A percentile compares a stretch with the other conserved stretches of the same genome.
These are phyloP conservation scores for Abortiporus biennis DNA, from an alignment of 1,284 basidiomycete genomes.

Conservation along the genomic window DNA sequence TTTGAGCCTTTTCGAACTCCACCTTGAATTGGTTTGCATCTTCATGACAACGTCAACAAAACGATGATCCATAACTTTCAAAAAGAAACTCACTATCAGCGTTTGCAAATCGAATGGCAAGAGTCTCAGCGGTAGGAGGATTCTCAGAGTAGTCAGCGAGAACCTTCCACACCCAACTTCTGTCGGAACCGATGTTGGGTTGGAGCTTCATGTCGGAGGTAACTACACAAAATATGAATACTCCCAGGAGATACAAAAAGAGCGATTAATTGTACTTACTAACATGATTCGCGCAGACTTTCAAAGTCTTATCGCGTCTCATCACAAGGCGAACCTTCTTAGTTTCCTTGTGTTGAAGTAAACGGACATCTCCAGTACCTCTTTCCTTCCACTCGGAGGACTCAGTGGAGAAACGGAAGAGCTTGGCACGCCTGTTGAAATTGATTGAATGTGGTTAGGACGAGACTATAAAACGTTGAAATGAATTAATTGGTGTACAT, in stretches of 20 bases:
- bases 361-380: slow-evolving; percentile 88
- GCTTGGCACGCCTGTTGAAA: slow-evolving; percentile 84
- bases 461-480: slow-evolving; percentile 12
- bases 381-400: slow-evolving; percentile 96
- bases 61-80: no score
- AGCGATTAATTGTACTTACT: slow-evolving; percentile 55
- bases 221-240: slow-evolving; percentile 43
- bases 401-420: slow-evolving; percentile 89
- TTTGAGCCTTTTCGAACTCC: slow-evolving; percentile 82
- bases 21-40: slow-evolving; percentile 87
- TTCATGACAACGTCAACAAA: slow-evolving; percentile 28
- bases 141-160: slow-evolving; percentile 91
- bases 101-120: slow-evolving; percentile 98
- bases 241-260: slow-evolving; percentile 3
- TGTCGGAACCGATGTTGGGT: slow-evolving; percentile 98
- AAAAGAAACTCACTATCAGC: slow-evolving; percentile 75
- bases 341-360: slow-evolving; percentile 84
- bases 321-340: slow-evolving; percentile 96
- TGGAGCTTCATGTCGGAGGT: slow-evolving; percentile 89
- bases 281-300: slow-evolving; percentile 98
- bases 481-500: slow-evolving; percentile 59
- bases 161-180: slow-evolving; percentile 99
- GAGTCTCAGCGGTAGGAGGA: slow-evolving; percentile 86
- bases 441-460: slow-evolving; percentile 9
- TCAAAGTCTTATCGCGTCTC: slow-evolving; percentile 99